Percentiles rank a stretch among this genome's conserved stretches.
Conservation (phyloP, 768 basidiomycete species). For the Krasilnikovozyma curviuscula region DNA sequence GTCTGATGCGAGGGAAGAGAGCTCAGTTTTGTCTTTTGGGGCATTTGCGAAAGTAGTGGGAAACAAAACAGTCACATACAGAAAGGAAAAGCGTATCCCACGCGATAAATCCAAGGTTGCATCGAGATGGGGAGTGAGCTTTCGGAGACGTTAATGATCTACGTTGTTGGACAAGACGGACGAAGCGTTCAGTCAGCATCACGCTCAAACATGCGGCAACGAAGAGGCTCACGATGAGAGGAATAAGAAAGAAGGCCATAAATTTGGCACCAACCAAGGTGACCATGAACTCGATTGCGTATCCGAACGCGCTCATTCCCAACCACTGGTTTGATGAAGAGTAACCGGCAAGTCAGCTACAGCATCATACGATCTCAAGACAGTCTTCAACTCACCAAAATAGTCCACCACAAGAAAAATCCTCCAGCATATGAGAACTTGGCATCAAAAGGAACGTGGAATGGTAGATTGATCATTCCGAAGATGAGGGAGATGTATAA, state of each 20-base stretch:
- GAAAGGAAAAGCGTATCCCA: no score
- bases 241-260: conserved; percentile 26
- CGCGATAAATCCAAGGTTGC: conserved; percentile 25
- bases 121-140: conserved; percentile 38
- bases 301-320: conserved; percentile 25
- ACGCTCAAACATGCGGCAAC: no score
- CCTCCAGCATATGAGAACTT: conserved; percentile 20
- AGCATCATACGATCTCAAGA: neutral
- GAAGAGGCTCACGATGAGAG: no score
- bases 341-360: neutral
- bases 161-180: no score
- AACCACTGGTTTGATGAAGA: neutral
- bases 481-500: conserved; percentile 29
- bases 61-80: no score
- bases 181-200: no score
- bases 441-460: conserved; percentile 4
- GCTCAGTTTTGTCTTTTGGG: no score
- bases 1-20: conserved; percentile 53
- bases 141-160: conserved; percentile 6
- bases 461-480: conserved; percentile 28
- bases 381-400: conserved; percentile 13
- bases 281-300: conserved; percentile 26
- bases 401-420: conserved; percentile 29
- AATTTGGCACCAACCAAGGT: conserved; percentile 27
- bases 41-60: no score